These are phyloP conservation scores for Durio zibethinus DNA, from an alignment of 345 rosid species.

Conservation along the genomic window DNA sequence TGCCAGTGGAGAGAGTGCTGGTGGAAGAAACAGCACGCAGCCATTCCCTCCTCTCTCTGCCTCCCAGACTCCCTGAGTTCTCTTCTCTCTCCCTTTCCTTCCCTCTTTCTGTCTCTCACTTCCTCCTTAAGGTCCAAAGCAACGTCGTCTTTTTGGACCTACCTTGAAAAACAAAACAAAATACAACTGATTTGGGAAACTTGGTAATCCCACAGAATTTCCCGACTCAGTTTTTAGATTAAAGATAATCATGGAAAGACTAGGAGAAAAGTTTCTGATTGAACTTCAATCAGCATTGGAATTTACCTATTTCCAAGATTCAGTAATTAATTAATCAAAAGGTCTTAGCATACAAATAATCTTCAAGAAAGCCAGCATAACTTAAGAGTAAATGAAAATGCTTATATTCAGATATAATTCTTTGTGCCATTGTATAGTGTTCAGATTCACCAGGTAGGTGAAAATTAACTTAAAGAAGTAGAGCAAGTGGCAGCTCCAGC, in stretches of 20 bases:
- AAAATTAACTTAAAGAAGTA: background rate
- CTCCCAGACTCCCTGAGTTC: background rate
- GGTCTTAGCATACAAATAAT: background rate
- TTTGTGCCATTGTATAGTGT: background rate
- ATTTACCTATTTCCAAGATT: background rate
- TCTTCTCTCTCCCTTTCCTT: background rate
- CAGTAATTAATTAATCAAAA: background rate
- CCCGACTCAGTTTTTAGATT: background rate
- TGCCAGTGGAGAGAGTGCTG: background rate
- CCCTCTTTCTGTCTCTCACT: background rate
- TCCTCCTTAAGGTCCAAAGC: background rate
- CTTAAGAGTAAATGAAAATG: background rate
- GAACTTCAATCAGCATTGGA: background rate
- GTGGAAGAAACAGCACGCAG: background rate
- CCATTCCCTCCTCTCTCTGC: background rate
- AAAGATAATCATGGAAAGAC: no score
- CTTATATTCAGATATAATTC: constrained; percentile 2
- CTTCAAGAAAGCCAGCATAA: background rate
- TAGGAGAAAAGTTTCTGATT: background rate
- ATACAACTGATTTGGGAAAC: background rate
- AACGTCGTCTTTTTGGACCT: no score
- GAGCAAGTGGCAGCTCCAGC: constrained; percentile 6
- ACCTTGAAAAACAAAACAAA: background rate
- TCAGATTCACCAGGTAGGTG: constrained; percentile 7
- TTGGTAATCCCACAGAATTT: background rate